Percentiles rank a stretch among this genome's conserved stretches.
Conservation (phyloP, 768 basidiomycete genomes). For the Xerocomellus dryophilus region DNA sequence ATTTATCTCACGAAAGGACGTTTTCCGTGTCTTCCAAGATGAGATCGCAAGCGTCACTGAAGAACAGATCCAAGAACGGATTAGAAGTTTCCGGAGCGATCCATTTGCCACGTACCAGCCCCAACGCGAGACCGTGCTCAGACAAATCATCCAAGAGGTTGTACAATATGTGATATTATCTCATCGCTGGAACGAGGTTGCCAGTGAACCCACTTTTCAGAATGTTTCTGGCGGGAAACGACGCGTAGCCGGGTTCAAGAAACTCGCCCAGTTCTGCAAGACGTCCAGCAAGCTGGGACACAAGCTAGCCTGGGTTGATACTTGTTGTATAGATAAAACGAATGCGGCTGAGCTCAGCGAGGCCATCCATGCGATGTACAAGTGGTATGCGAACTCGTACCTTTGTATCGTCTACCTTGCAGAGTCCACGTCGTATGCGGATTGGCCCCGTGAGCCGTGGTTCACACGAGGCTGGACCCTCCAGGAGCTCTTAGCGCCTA, state of each 20-base stretch:
- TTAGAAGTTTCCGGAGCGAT: neutral
- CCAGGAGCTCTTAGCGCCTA: slow-evolving; percentile 18
- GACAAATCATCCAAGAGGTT: slow-evolving; percentile 12
- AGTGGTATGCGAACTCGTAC: slow-evolving; percentile 21
- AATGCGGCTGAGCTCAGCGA: slow-evolving; percentile 19
- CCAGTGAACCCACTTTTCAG: slow-evolving; percentile 9
- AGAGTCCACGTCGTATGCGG: neutral
- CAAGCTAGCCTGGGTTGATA: slow-evolving; percentile 16
- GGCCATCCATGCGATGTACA: slow-evolving; percentile 22
- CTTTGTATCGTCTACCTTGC: slow-evolving; percentile 22
- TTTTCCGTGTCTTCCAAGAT: slow-evolving; percentile 9
- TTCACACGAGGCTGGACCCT: slow-evolving; percentile 11
- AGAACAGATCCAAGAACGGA: neutral
- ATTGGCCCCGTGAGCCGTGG: slow-evolving; percentile 9
- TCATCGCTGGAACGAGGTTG: slow-evolving; percentile 8
- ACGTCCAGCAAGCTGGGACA: neutral
- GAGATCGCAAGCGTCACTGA: slow-evolving; percentile 6
- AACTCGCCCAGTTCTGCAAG: slow-evolving; percentile 7
- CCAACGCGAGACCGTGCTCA: neutral
- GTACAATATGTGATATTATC: slow-evolving; percentile 13
- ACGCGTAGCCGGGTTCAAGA: neutral
- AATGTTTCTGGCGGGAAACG: neutral
- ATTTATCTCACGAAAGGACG: slow-evolving; percentile 4
- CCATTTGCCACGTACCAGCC: neutral
- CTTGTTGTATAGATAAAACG: slow-evolving; percentile 21